Conservation (phyloP, 441 rosid genomes). For the Melastoma candidum region DNA sequence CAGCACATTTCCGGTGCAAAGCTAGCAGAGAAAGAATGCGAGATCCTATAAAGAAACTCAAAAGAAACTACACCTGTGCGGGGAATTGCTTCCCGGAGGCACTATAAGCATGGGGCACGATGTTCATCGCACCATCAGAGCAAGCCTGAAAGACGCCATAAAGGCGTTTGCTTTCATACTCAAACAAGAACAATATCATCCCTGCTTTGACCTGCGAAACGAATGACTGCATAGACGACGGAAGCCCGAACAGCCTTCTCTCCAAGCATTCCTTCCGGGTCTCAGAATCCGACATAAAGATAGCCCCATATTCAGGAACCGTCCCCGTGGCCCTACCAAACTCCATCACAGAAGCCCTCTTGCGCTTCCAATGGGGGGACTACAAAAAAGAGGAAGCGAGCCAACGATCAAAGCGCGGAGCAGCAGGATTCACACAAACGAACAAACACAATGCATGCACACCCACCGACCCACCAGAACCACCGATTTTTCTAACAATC, state of each 20-base stretch:
- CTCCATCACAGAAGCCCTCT: conserved; percentile 19
- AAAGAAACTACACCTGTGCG: conserved; percentile 39
- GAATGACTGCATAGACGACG: conserved; percentile 26
- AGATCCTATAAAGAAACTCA: background rate
- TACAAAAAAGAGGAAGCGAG: no score
- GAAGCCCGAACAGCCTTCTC: conserved; percentile 45
- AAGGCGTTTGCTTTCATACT: conserved; percentile 47
- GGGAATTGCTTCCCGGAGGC: conserved; percentile 52
- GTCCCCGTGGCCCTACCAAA: conserved; percentile 24
- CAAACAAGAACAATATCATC: conserved; percentile 62
- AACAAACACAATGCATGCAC: no score
- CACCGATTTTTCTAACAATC: no score
- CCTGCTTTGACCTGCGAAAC: conserved; percentile 54
- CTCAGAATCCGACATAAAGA: conserved; percentile 46
- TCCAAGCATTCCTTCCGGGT: conserved; percentile 37
- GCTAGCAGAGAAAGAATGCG: background rate
- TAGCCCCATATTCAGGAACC: conserved; percentile 49
- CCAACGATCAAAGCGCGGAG: no score
- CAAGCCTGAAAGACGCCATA: conserved; percentile 55
- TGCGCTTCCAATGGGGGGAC: no score
- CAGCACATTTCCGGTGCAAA: background rate
- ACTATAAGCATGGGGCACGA: conserved; percentile 38
- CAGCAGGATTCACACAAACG: no score
- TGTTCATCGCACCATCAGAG: conserved; percentile 47
- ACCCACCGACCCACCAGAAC: no score